These are phyloP conservation scores for Bipolaris bicolor DNA, from an alignment of 2,329 filamentous ascomycete genomes.

Conservation along the genomic window DNA sequence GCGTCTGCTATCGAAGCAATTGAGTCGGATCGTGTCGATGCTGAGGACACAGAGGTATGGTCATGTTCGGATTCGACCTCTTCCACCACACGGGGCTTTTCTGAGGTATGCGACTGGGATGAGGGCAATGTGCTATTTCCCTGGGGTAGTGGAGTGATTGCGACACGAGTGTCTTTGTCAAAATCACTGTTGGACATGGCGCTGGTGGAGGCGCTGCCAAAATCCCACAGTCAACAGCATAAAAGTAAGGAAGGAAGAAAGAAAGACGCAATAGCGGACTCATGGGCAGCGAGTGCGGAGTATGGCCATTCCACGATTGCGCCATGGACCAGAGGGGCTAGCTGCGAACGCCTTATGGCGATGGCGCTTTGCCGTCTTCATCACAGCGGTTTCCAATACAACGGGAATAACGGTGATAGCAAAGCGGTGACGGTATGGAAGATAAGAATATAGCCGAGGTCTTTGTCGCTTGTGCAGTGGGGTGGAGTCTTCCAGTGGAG, in stretches of 20 bases:
- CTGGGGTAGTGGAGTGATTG: background rate
- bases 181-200: slow-evolving; percentile 11
- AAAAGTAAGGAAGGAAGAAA: background rate
- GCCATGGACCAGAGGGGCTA: slow-evolving; percentile 9
- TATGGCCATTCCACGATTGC: background rate
- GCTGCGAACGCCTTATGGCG: slow-evolving; percentile 6
- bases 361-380: slow-evolving; percentile 6
- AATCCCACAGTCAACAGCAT: slow-evolving; percentile 3
- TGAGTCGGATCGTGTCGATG: slow-evolving; percentile 31
- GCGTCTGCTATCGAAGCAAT: slow-evolving; percentile 28
- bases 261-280: background rate
- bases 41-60: slow-evolving; percentile 31
- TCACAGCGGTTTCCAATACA: background rate
- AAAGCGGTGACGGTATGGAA: background rate
- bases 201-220: slow-evolving; percentile 9
- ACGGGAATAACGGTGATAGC: slow-evolving; percentile 14
- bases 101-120: slow-evolving; percentile 5
- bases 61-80: slow-evolving; percentile 22
- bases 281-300: background rate
- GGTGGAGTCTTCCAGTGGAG: background rate
- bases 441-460: slow-evolving; percentile 4
- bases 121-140: background rate
- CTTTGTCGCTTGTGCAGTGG: background rate
- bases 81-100: slow-evolving; percentile 12
- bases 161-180: slow-evolving; percentile 19